Conservation (phyloP, 495 filamentous ascomycete species). For the Aspergillus asperescens region DNA sequence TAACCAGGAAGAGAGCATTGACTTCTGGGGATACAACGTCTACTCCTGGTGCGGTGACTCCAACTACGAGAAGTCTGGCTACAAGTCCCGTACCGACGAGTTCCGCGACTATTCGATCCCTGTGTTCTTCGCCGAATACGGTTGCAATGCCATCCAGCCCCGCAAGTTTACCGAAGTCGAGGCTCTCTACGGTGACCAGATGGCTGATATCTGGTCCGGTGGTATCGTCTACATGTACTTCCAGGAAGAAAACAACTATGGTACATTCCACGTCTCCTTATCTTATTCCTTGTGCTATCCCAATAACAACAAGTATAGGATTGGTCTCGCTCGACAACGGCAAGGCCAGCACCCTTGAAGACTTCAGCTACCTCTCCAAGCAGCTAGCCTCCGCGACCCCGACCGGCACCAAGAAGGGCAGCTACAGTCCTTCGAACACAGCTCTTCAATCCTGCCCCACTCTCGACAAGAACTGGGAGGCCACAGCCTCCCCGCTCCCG, state of each 20-base stretch:
- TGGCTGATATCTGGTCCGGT: conserved; percentile 82
- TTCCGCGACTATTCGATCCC: conserved; percentile 82
- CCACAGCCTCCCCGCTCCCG: conserved; percentile 57
- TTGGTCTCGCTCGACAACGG: conserved; percentile 58
- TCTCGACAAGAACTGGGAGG: conserved; percentile 58
- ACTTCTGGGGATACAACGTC: conserved; percentile 98
- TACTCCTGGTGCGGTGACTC: conserved; percentile 94
- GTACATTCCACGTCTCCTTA: conserved; percentile 33
- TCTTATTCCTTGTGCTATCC: not conserved
- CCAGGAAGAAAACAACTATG: conserved; percentile 82
- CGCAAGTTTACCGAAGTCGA: conserved; percentile 79
- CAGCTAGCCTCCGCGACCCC: conserved; percentile 64
- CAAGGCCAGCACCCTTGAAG: conserved; percentile 52
- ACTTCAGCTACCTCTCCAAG: conserved; percentile 66
- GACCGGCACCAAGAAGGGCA: conserved; percentile 50
- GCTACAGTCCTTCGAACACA: conserved; percentile 71
- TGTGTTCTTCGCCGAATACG: conserved; percentile 95
- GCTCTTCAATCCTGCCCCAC: conserved; percentile 63
- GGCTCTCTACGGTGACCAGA: conserved; percentile 70
- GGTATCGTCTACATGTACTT: conserved; percentile 97
- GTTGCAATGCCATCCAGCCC: conserved; percentile 73
- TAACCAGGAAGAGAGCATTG: conserved; percentile 57
- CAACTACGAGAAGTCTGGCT: conserved; percentile 63
- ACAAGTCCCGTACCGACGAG: conserved; percentile 67
- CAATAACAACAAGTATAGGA: conserved; percentile 30